Percentiles rank a stretch among this genome's conserved stretches.
Evolutionary conservation across 2,329 filamentous ascomycete genomes (phyloP).

Genomic region (Pseudogymnoascus sp.): DNA sequence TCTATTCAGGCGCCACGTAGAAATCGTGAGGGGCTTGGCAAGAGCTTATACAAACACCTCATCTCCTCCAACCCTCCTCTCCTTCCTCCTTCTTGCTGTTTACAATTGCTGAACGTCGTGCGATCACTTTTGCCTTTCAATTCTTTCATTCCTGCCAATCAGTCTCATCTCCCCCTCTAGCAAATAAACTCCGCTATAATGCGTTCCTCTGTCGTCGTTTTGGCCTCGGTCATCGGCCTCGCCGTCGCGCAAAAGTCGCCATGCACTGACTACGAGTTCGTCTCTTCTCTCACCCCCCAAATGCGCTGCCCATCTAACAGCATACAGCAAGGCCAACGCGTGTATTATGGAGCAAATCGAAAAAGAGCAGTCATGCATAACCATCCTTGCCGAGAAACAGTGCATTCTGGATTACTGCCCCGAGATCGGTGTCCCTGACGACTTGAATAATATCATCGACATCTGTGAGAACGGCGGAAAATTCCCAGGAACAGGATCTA

Average conservation of each 20-base stretch:
- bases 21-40: not conserved
- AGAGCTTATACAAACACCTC: not conserved
- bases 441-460: not conserved
- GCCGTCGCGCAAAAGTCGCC: not conserved
- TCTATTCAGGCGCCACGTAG: not conserved
- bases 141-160: not conserved
- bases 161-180: not conserved
- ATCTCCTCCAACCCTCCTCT: not conserved
- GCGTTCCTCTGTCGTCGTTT: not conserved
- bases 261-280: not conserved
- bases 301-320: not conserved
- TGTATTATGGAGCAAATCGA: not conserved
- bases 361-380: not conserved
- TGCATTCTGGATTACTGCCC: not conserved
- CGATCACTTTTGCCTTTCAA: not conserved
- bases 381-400: not conserved
- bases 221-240: not conserved
- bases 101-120: not conserved
- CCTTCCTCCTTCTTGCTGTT: not conserved
- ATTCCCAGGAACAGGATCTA: not conserved
- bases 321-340: not conserved
- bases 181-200: not conserved
- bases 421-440: not conserved
- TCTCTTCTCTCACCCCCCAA: not conserved
- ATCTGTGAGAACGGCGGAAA: not conserved